phyloP scores from a whole-genome alignment of 306 rosid species.

The Prunus davidiana region DNA sequence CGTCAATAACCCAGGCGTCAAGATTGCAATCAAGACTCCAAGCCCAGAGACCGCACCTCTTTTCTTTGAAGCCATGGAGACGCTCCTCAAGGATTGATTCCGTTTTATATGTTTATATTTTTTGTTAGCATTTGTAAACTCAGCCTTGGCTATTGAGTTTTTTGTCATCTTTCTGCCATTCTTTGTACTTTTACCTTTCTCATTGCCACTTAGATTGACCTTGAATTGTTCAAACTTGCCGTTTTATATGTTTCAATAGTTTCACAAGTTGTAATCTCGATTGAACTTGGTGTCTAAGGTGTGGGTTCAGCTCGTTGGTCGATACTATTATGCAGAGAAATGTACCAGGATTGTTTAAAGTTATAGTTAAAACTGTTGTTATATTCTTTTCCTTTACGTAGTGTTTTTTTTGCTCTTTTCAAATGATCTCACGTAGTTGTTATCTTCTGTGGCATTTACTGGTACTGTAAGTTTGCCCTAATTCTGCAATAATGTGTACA shows the following conservation, averaged over 20 bases:
- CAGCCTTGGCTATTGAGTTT: slow-evolving; percentile 22
- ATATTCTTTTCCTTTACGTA: too few relatives aligned
- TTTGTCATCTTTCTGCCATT: slow-evolving; percentile 20
- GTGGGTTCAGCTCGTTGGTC: neutral
- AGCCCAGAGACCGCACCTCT: slow-evolving; percentile 74
- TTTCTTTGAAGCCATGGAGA: slow-evolving; percentile 81
- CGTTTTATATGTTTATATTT: slow-evolving; percentile 17
- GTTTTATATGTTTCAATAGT: slow-evolving; percentile 3
- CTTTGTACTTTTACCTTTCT: slow-evolving; percentile 15
- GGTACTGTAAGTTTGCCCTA: too few relatives aligned
- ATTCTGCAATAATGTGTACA: too few relatives aligned
- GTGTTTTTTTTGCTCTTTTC: too few relatives aligned
- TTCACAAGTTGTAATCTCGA: neutral
- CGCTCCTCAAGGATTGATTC: slow-evolving; percentile 60
- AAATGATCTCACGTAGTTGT: too few relatives aligned
- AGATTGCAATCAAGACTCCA: slow-evolving; percentile 93
- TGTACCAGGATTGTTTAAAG: neutral
- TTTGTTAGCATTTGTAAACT: slow-evolving; percentile 36
- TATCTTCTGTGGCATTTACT: too few relatives aligned
- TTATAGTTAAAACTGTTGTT: too few relatives aligned
- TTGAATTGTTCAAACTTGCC: slow-evolving; percentile 8
- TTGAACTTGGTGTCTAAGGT: neutral
- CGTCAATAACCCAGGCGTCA: slow-evolving; percentile 69
- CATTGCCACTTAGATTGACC: slow-evolving; percentile 15
- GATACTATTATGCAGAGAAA: neutral